phyloP scores from a whole-genome alignment of 805 yeast genomes.

The Kodamaea hsintzibuensis region DNA sequence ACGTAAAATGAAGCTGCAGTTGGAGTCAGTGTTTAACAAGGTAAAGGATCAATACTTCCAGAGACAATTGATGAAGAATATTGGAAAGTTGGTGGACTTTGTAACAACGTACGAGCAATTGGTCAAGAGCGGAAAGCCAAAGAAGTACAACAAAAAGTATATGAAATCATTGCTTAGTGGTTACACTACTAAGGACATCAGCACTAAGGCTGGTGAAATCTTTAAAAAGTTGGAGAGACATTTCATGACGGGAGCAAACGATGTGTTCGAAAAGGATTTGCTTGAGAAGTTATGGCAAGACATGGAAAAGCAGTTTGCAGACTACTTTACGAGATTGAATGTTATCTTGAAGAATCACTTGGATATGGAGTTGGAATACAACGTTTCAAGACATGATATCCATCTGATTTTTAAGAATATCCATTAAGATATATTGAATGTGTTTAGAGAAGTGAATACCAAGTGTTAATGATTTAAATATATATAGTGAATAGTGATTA shows the following conservation, averaged over 20 bases:
- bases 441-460: no score
- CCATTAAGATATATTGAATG: constrained; percentile 8
- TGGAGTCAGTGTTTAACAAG: constrained; percentile 29
- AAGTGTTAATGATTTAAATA: not conserved
- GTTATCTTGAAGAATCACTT: constrained; percentile 51
- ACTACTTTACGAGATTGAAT: constrained; percentile 54
- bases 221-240: constrained; percentile 59
- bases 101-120: constrained; percentile 62
- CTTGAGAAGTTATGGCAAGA: constrained; percentile 69
- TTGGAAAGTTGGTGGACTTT: constrained; percentile 70
- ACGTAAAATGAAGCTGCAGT: constrained; percentile 23
- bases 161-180: constrained; percentile 56
- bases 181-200: constrained; percentile 60
- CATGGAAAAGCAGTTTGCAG: constrained; percentile 62
- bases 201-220: constrained; percentile 53
- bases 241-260: constrained; percentile 36
- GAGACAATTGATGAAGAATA: constrained; percentile 41
- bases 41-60: constrained; percentile 35
- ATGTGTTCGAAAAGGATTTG: constrained; percentile 53
- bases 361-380: constrained; percentile 54
- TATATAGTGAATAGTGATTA: not conserved
- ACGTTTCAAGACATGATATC: constrained; percentile 56
- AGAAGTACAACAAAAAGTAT: constrained; percentile 61
- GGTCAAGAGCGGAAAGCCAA: constrained; percentile 54
- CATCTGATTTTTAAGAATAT: constrained; percentile 49